phyloP scores from a whole-genome alignment of 371 early-diverging fungal species.

The Sporodiniella umbellata region DNA sequence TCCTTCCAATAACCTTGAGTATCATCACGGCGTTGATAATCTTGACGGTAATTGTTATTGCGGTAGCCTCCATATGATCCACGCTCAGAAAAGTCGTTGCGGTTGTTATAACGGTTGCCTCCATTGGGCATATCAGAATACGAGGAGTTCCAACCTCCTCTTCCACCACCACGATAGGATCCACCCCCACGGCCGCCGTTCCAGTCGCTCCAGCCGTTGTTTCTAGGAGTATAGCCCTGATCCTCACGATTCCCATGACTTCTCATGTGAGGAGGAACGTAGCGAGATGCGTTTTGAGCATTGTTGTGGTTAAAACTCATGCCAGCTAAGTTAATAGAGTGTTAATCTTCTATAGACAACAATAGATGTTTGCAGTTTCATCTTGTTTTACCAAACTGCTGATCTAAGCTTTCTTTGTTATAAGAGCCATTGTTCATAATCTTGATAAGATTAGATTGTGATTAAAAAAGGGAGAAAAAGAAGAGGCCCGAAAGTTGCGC shows the following conservation, averaged over 20 bases:
- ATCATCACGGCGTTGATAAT: constrained; percentile 50
- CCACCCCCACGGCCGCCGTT: constrained; percentile 14
- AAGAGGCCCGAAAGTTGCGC: not conserved
- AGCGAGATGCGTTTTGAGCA: constrained; percentile 32
- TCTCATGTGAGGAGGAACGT: constrained; percentile 53
- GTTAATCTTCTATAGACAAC: not conserved
- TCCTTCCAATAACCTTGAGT: constrained; percentile 64
- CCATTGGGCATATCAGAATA: constrained; percentile 43
- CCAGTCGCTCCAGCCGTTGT: constrained; percentile 27
- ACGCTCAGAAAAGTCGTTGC: constrained; percentile 28
- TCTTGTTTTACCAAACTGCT: constrained; percentile 55
- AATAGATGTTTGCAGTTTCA: not conserved
- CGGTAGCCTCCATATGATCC: constrained; percentile 38
- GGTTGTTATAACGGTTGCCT: constrained; percentile 7
- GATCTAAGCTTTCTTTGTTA: constrained; percentile 59
- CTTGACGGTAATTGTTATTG: constrained; percentile 30
- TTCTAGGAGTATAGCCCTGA: constrained; percentile 10
- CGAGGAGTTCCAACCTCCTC: constrained; percentile 47
- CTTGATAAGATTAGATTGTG: constrained; percentile 11
- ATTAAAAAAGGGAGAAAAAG: constrained; percentile 18
- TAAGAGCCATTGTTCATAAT: constrained; percentile 58
- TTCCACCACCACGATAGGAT: constrained; percentile 14
- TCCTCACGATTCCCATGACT: constrained; percentile 21
- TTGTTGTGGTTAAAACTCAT: constrained; percentile 55
- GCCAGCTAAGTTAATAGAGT: constrained; percentile 47